Evolutionary conservation across 192 early-diverging fungal genomes (phyloP).

Genomic region (Martensiomyces pterosporus): DNA sequence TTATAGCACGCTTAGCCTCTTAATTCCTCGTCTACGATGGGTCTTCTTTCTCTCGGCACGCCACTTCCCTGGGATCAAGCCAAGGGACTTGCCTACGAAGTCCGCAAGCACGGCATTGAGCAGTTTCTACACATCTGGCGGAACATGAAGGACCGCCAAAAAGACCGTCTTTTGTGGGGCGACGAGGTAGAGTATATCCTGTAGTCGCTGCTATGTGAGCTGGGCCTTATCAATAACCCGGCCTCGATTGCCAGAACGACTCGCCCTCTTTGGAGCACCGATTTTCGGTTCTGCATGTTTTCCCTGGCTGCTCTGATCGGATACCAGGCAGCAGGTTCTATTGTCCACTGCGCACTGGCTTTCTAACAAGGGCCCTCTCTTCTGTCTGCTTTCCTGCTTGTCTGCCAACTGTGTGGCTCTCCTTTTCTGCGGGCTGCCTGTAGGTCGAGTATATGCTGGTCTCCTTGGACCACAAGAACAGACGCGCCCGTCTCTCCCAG

Average conservation of each 20-base stretch:
- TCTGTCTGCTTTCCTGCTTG: too few species aligned
- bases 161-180: constrained; percentile 87
- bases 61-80: constrained; percentile 94
- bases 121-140: constrained; percentile 90
- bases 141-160: constrained; percentile 73
- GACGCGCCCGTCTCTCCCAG: constrained; percentile 69
- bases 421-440: too few species aligned
- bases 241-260: too few species aligned
- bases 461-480: constrained; percentile 65
- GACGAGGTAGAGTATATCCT: constrained; percentile 74
- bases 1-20: background rate
- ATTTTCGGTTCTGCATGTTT: too few species aligned
- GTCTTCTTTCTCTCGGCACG: constrained; percentile 91
- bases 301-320: too few species aligned
- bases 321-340: too few species aligned
- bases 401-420: too few species aligned
- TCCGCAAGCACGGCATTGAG: constrained; percentile 85
- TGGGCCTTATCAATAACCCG: background rate
- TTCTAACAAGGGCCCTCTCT: too few species aligned
- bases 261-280: too few species aligned
- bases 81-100: constrained; percentile 76
- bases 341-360: too few species aligned
- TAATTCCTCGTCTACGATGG: constrained; percentile 74
- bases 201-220: background rate
- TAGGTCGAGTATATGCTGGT: constrained; percentile 95